Evolutionary conservation across 2,329 filamentous ascomycete genomes (phyloP).

Genomic region (Sporothrix luriei): DNA sequence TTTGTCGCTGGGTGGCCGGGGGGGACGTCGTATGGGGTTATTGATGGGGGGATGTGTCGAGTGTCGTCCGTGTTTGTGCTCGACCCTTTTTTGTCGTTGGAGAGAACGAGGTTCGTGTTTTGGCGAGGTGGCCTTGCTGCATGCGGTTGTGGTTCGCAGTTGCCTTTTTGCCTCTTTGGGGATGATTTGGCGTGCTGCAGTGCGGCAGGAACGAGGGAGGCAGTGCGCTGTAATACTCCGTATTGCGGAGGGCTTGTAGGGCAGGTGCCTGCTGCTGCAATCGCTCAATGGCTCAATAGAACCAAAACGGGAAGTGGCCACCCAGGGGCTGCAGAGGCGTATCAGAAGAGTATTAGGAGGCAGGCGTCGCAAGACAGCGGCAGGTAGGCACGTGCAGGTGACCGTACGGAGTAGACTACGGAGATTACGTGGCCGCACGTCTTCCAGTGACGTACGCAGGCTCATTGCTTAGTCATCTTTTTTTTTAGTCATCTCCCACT

Average conservation of each 20-base stretch:
- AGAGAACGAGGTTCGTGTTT: conserved; percentile 1
- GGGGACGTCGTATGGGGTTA: conserved; percentile 1
- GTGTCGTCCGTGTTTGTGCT: conserved; percentile 6
- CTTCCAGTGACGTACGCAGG: background rate
- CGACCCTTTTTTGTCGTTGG: background rate
- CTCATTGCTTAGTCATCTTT: conserved; percentile 9
- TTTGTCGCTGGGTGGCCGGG: conserved; percentile 3
- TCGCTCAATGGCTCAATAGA: background rate
- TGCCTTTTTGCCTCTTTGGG: conserved; percentile 18
- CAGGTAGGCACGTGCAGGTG: conserved; percentile 23
- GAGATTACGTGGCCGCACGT: background rate
- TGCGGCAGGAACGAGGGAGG: conserved; percentile 12
- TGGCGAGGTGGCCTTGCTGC: conserved; percentile 27
- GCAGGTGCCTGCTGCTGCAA: background rate
- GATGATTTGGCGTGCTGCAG: conserved; percentile 15
- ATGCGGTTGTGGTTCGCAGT: background rate
- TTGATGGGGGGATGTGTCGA: background rate
- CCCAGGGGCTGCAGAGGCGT: conserved; percentile 25
- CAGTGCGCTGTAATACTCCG: background rate
- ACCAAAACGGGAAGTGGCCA: conserved; percentile 23
- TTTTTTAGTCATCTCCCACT: background rate
- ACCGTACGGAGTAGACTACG: background rate
- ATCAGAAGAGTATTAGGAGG: conserved; percentile 19
- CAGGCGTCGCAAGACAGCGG: conserved; percentile 25
- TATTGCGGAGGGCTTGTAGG: background rate